These are phyloP conservation scores for Hemileccinum rubropunctum DNA, from an alignment of 768 basidiomycete species.

Conservation along the genomic window DNA sequence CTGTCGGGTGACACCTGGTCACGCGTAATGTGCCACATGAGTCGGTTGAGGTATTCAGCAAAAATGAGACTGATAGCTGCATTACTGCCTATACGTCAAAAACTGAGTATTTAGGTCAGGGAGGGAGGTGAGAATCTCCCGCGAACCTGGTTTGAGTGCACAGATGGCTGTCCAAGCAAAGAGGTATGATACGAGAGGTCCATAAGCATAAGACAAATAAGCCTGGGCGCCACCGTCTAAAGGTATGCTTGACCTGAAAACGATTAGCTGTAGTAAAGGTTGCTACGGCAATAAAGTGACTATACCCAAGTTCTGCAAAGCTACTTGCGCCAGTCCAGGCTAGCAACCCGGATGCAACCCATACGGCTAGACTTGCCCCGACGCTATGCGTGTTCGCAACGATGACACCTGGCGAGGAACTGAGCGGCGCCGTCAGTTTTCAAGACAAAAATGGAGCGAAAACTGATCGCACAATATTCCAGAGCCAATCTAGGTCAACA, in stretches of 20 bases:
- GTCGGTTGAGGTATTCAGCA: slow-evolving; percentile 88
- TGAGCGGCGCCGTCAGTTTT: slow-evolving; percentile 27
- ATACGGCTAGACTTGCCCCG: slow-evolving; percentile 84
- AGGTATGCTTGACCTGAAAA: slow-evolving; percentile 31
- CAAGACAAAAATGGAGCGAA: background rate
- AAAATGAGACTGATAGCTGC: slow-evolving; percentile 90
- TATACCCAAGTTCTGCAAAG: slow-evolving; percentile 88
- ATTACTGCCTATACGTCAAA: slow-evolving; percentile 49
- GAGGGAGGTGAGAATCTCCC: background rate
- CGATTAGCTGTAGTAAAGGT: background rate
- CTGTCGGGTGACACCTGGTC: slow-evolving; percentile 70
- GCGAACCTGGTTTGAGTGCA: slow-evolving; percentile 76
- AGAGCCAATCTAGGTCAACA: slow-evolving; percentile 66
- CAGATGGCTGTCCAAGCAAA: slow-evolving; percentile 96
- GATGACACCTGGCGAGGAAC: slow-evolving; percentile 90
- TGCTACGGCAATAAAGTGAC: background rate
- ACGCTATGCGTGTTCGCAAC: slow-evolving; percentile 87
- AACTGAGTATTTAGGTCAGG: background rate
- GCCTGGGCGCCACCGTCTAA: slow-evolving; percentile 61
- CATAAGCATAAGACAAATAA: slow-evolving; percentile 88
- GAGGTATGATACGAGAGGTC: slow-evolving; percentile 82
- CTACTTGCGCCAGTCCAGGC: slow-evolving; percentile 97
- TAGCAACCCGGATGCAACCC: slow-evolving; percentile 79
- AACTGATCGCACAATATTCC: slow-evolving; percentile 79
- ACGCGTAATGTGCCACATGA: slow-evolving; percentile 76